These are phyloP conservation scores for Aspergillus texensis DNA, from an alignment of 2,329 filamentous ascomycete genomes.

Conservation along the genomic window DNA sequence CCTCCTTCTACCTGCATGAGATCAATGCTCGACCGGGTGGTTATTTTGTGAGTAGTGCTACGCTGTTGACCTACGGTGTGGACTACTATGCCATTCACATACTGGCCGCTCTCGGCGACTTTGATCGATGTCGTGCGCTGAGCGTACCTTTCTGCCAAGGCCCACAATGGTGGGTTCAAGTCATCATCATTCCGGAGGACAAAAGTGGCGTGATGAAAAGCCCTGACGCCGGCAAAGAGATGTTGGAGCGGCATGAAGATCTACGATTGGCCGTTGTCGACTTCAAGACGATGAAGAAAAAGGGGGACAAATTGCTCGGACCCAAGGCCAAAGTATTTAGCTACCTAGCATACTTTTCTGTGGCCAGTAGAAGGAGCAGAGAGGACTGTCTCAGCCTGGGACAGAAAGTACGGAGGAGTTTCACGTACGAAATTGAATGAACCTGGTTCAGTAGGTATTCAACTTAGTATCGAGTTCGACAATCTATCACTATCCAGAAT, in stretches of 20 bases:
- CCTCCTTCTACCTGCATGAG: constrained; percentile 1
- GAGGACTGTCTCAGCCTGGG: constrained; percentile 5
- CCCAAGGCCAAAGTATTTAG: constrained; percentile 6
- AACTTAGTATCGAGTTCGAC: not conserved
- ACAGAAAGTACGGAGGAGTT: constrained; percentile 5
- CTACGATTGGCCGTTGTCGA: not conserved
- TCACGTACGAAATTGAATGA: constrained; percentile 9
- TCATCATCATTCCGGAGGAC: constrained; percentile 5
- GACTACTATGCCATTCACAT: constrained; percentile 5
- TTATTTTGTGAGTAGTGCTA: not conserved
- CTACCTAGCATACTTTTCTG: constrained; percentile 4
- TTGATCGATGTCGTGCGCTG: constrained; percentile 1
- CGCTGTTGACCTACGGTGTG: not conserved
- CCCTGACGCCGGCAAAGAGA: not conserved
- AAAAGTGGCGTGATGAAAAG: constrained; percentile 4
- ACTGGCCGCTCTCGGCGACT: not conserved
- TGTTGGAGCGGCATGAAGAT: constrained; percentile 4
- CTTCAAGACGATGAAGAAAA: constrained; percentile 7
- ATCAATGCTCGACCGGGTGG: constrained; percentile 7
- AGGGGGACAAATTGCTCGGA: constrained; percentile 6
- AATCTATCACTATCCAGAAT: not conserved
- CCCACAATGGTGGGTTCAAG: not conserved
- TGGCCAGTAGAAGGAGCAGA: constrained; percentile 1
- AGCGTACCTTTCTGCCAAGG: constrained; percentile 2
- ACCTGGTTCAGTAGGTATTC: not conserved